Evolutionary conservation across 371 early-diverging fungal species (phyloP).

Genomic region (Chytridium lagenaria): DNA sequence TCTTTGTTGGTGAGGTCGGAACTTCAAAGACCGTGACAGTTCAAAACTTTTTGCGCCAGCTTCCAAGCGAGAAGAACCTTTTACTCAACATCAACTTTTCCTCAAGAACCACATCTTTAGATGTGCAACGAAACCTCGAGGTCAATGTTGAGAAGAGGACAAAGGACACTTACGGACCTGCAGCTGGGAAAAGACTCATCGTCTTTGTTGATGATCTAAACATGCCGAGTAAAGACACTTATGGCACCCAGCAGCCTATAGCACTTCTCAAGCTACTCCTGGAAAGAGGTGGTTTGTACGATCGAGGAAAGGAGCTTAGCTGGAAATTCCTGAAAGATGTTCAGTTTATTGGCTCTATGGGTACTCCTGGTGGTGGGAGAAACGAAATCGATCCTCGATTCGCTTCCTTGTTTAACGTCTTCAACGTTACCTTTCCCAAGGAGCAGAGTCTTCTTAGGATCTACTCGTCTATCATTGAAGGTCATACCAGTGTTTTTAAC

Average conservation of each 20-base stretch:
- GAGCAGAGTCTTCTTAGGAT: conserved; percentile 55
- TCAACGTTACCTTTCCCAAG: conserved; percentile 66
- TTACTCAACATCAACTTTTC: conserved; percentile 63
- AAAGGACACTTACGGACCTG: conserved; percentile 67
- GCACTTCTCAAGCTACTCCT: conserved; percentile 61
- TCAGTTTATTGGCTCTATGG: conserved; percentile 64
- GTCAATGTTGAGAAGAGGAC: conserved; percentile 66
- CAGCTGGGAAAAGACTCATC: conserved; percentile 58
- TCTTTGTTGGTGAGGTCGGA: conserved; percentile 63
- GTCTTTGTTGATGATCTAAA: conserved; percentile 67
- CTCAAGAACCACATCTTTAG: conserved; percentile 58
- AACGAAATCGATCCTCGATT: conserved; percentile 67
- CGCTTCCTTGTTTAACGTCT: conserved; percentile 59
- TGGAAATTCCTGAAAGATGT: conserved; percentile 65
- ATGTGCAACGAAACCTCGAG: conserved; percentile 64
- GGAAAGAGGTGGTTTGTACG: conserved; percentile 61
- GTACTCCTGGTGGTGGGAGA: conserved; percentile 65
- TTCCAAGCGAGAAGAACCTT: conserved; percentile 57
- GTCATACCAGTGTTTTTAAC: conserved; percentile 55
- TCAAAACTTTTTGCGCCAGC: conserved; percentile 55
- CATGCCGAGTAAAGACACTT: conserved; percentile 66
- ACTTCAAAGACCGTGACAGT: conserved; percentile 67
- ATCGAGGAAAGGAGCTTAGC: conserved; percentile 61
- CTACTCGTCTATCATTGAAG: conserved; percentile 60
- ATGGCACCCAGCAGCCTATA: conserved; percentile 68